These are phyloP conservation scores for Teratosphaeria zuluensis DNA, from an alignment of 2,329 filamentous ascomycete species.

Conservation along the genomic window DNA sequence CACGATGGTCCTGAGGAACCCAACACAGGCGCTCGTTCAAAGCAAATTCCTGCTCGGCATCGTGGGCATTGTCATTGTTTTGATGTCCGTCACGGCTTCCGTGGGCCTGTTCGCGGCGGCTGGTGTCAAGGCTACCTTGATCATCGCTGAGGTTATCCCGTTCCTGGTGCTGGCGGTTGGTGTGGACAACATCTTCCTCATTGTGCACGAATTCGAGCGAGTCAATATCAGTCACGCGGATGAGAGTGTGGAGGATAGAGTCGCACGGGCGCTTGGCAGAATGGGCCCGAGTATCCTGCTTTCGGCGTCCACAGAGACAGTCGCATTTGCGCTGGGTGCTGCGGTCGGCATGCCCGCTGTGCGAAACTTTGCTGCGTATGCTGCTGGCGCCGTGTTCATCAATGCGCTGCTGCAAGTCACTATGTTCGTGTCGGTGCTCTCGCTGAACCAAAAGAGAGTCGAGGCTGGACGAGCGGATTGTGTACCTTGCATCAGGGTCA, in stretches of 20 bases:
- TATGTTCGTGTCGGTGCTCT: slow-evolving; percentile 87
- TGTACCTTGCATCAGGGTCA: slow-evolving; percentile 78
- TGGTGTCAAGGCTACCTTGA: slow-evolving; percentile 88
- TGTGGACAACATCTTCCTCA: slow-evolving; percentile 97
- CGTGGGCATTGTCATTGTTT: slow-evolving; percentile 83
- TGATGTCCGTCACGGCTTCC: slow-evolving; percentile 94
- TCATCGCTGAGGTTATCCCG: slow-evolving; percentile 96
- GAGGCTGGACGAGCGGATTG: slow-evolving; percentile 85
- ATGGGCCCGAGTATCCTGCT: slow-evolving; percentile 96
- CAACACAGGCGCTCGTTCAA: slow-evolving; percentile 76
- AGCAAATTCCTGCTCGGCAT: slow-evolving; percentile 96
- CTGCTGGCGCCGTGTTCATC: slow-evolving; percentile 90
- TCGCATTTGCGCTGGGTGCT: slow-evolving; percentile 83
- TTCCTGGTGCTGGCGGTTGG: slow-evolving; percentile 94
- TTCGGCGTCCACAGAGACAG: slow-evolving; percentile 87
- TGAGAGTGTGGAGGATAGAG: slow-evolving; percentile 72
- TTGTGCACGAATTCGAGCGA: slow-evolving; percentile 94
- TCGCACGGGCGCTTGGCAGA: slow-evolving; percentile 79
- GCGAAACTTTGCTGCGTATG: slow-evolving; percentile 92
- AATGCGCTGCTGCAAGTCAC: slow-evolving; percentile 96
- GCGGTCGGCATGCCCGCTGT: slow-evolving; percentile 98
- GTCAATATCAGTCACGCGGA: slow-evolving; percentile 89
- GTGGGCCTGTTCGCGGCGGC: slow-evolving; percentile 89
- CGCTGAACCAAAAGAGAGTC: slow-evolving; percentile 82
- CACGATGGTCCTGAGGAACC: slow-evolving; percentile 69